These are phyloP conservation scores for Capsella bursapastoris DNA, from an alignment of 345 rosid genomes.

Conservation along the genomic window DNA sequence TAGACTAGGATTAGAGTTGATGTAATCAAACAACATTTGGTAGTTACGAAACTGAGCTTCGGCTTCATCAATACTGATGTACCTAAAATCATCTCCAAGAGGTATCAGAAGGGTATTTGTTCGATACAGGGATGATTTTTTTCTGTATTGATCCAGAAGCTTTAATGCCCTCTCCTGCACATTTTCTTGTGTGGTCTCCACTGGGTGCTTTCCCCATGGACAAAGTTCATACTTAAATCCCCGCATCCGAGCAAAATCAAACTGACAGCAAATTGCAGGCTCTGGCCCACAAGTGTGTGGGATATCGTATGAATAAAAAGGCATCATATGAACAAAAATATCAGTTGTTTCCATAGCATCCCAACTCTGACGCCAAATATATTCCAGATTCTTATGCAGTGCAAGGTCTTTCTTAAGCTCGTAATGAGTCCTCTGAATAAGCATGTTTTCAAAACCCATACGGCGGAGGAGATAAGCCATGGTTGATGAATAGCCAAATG, in stretches of 20 bases:
- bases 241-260: slow-evolving; percentile 82
- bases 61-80: slow-evolving; percentile 76
- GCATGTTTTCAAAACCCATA: slow-evolving; percentile 99
- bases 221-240: slow-evolving; percentile 74
- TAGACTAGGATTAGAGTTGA: slow-evolving; percentile 83
- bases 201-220: slow-evolving; percentile 85
- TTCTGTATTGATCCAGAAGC: slow-evolving; percentile 92
- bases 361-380: slow-evolving; percentile 97
- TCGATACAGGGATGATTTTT: slow-evolving; percentile 83
- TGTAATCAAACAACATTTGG: slow-evolving; percentile 86
- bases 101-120: slow-evolving; percentile 94
- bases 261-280: slow-evolving; percentile 98
- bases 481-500: slow-evolving; percentile 96
- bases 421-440: slow-evolving; percentile 97
- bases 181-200: slow-evolving; percentile 77
- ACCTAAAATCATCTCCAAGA: slow-evolving; percentile 99
- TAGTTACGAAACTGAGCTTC: slow-evolving; percentile 95
- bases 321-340: slow-evolving; percentile 99
- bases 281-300: slow-evolving; percentile 99
- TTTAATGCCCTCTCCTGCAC: slow-evolving; percentile 84
- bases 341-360: slow-evolving; percentile 91
- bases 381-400: slow-evolving; percentile 83
- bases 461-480: slow-evolving; percentile 98
- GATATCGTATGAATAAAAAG: slow-evolving; percentile 94
- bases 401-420: slow-evolving; percentile 99